Base-by-base conservation (phyloP, 768 basidiomycete genomes). In the Suillus weaverae region DNA sequence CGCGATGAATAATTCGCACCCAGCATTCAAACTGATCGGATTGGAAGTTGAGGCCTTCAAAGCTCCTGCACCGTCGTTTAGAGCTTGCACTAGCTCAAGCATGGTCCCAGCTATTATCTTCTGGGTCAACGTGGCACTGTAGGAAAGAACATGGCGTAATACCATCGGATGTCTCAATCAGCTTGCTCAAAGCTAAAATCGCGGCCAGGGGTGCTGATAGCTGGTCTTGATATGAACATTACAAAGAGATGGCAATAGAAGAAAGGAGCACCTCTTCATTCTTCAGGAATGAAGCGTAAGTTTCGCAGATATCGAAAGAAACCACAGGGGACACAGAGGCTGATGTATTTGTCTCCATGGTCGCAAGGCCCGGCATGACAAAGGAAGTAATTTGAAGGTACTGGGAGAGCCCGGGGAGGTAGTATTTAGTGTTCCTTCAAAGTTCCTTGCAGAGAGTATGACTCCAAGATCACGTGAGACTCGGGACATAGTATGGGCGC, bases 1-100 rank as follows among this genome's bases (percentile, higher is more conserved):
- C 13, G 91, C 89, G 70, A 92, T 89, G 81, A 97, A 95, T 46
- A 97, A 83, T 74, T 95, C 90, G 76, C 90, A 92, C 63, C 95
- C 95, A n/a, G 92, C 92, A 66, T 89, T 89, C 66, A 94, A 80
- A 67, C 92, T 88, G 78, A 95, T 91, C 30, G 91, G 85, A 74
- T 94, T 95, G 33, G 88, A 81, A 0, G 87, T 84, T n/a, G 81
- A 81, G 32, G 79, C 74, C 68, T 85, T 87, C 61, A 97, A 79
- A 6, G 80, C 78, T 43, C 86, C 81, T 1, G 91, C 89, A 51
- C 88, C 92, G 51, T 90, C 85, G 64, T 93, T 87, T 64, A 97
- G 85, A 32, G 89, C 94, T 67, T 90, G 85, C 30, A 92, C 89
- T 35, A 99, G 88, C 76, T 99, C 97, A 70, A 90, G 93, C 89